A percentile compares a stretch with the other conserved stretches of the same genome.
These are phyloP conservation scores for Juglanconis juglandina DNA, from an alignment of 2,329 filamentous ascomycete genomes.

Conservation along the genomic window DNA sequence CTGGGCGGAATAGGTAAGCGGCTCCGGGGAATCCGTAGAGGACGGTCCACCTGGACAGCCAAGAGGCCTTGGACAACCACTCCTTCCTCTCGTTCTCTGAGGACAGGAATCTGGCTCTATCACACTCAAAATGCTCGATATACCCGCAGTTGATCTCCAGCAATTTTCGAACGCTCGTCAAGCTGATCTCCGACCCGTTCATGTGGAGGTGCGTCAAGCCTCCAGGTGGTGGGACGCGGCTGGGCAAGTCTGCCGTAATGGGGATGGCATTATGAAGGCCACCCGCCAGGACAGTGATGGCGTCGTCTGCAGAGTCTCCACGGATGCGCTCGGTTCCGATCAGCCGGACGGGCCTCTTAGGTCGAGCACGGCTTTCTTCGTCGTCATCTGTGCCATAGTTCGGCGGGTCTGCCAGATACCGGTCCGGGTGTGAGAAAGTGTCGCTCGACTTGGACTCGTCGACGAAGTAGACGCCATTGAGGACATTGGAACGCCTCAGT, in stretches of 20 bases:
- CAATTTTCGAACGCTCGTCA: conserved; percentile 39
- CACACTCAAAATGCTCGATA: conserved; percentile 52
- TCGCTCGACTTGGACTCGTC: conserved; percentile 45
- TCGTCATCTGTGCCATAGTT: conserved; percentile 28
- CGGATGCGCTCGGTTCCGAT: conserved; percentile 7
- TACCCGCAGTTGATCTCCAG: conserved; percentile 42
- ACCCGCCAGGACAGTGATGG: conserved; percentile 9
- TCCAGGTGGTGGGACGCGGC: conserved; percentile 13
- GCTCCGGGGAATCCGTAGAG: conserved; percentile 44
- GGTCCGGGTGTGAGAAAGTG: conserved; percentile 42
- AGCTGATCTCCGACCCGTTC: conserved; percentile 47
- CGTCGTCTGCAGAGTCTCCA: conserved; percentile 10
- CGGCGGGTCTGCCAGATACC: conserved; percentile 49
- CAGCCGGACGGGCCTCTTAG: background rate
- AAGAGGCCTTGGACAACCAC: conserved; percentile 19
- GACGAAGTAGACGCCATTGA: conserved; percentile 41
- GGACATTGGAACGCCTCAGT: conserved; percentile 26
- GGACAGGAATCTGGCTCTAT: conserved; percentile 30
- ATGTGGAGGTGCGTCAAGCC: conserved; percentile 55
- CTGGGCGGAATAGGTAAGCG: conserved; percentile 48
- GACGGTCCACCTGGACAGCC: conserved; percentile 27
- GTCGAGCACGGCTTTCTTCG: background rate
- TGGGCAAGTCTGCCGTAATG: conserved; percentile 11
- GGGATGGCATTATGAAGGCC: conserved; percentile 7
- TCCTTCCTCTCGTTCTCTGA: conserved; percentile 23